Base-by-base conservation (phyloP, 2,329 filamentous ascomycete species). In the Cytospora schulzeri region DNA sequence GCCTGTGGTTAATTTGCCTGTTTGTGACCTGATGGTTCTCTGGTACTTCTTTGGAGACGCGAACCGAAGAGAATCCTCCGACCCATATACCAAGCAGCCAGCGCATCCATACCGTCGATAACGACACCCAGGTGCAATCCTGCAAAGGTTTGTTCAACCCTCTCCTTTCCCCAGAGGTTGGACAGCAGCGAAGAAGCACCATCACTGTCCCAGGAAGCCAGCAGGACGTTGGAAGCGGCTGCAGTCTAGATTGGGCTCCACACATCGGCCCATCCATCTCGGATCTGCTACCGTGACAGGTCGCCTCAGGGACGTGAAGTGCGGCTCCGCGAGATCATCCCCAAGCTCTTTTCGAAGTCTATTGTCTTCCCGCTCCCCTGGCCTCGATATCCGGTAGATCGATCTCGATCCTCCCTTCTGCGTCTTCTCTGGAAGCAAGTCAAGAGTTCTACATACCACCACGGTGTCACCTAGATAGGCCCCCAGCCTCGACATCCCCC, bases 161-260 rank as follows among this genome's bases (percentile, higher is more conserved):
- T 19, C 45, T 8, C n/a, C 8, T 12, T 45, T 11, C 19, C n/a
- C 41, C 17, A 22, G n/a, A 24, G 22, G 45, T 48, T 22, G 45
- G 22, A 48, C n/a, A 24, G 22, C 41, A 62, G 52, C 60, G 45
- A 35, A 28, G 31, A 48, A 53, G 52, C 52, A 38, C 24, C 35
- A 62, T 48, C 38, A 26, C 58, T 35, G 41, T 19, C 1, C 41
- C 41, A n/a, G 17, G n/a, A n/a, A 45, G 41, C 41, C 41, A 45
- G 41, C 45, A 48, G 38, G 52, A 57, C 41, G 38, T 62, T 56
- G 60, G 45, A 35, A 62, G 52, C 60, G 60, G 60, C 60, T 62
- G 60, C 35, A 62, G 52, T 24, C 56, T 56, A 62, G 35, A 56
- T 56, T 62, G 60, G 55, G 52, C 60, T 29, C 60, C 60, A 62